A percentile compares a stretch with the other conserved stretches of the same genome.
These are phyloP conservation scores for Sporisorium graminicola DNA, from an alignment of 1,284 basidiomycete species.

Conservation along the genomic window DNA sequence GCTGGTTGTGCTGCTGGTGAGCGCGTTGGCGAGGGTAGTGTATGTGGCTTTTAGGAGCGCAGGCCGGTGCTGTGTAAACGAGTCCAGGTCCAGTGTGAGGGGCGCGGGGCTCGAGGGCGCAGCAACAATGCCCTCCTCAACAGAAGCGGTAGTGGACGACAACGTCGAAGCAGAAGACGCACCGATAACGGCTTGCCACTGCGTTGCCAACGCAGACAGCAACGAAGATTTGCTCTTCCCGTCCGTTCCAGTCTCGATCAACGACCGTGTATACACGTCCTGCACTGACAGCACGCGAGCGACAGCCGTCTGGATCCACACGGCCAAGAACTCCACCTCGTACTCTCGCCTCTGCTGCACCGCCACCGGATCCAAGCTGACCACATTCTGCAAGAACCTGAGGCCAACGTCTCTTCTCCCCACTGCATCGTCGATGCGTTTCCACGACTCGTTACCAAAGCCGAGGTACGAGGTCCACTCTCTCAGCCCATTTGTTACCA, in stretches of 20 bases:
- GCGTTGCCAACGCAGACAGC: constrained; percentile 1
- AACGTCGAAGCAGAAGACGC: too few species aligned
- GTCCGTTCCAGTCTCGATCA: constrained; percentile 12
- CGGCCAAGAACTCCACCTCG: constrained; percentile 48
- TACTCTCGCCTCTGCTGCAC: constrained; percentile 21
- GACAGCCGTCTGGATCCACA: constrained; percentile 59
- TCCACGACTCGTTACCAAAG: constrained; percentile 76
- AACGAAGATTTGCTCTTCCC: constrained; percentile 1
- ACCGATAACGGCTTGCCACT: constrained; percentile 10
- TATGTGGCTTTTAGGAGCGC: constrained; percentile 15
- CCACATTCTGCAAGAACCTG: constrained; percentile 78
- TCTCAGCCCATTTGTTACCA: constrained; percentile 77
- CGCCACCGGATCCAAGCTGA: constrained; percentile 75
- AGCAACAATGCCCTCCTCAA: not conserved
- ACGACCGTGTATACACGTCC: constrained; percentile 40
- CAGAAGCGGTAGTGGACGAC: not conserved
- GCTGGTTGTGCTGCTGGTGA: constrained; percentile 8
- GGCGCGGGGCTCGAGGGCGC: too few species aligned
- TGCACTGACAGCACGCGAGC: constrained; percentile 54
- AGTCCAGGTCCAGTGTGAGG: constrained; percentile 20
- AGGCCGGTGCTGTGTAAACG: constrained; percentile 5
- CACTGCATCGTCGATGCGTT: constrained; percentile 74
- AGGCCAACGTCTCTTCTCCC: constrained; percentile 78
- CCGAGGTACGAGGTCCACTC: constrained; percentile 78
- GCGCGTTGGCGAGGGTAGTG: constrained; percentile 6